Percentiles rank a stretch among this genome's conserved stretches.
Conservation (phyloP, 495 filamentous ascomycete species). For the Immersiella caudata region DNA sequence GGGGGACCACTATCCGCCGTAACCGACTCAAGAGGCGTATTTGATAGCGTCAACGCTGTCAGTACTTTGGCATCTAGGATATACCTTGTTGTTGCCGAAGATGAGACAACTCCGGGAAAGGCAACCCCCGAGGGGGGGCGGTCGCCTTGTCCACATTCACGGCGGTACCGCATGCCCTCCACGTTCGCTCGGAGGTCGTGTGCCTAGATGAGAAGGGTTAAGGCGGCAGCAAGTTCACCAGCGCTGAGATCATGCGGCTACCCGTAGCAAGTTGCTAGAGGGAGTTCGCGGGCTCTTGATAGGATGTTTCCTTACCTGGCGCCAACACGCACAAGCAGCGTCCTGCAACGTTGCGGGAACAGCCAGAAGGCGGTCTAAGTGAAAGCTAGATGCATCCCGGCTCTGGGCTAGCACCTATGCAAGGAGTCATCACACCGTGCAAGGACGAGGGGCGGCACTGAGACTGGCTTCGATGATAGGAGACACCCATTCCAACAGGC, state of each 20-base stretch:
- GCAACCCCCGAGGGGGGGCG: conserved; percentile 18
- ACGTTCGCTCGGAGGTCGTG: not conserved
- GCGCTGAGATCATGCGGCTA: conserved; percentile 26
- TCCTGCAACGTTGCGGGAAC: not conserved
- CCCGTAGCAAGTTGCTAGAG: conserved; percentile 19
- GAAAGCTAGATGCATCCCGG: not conserved
- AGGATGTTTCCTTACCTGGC: conserved; percentile 17
- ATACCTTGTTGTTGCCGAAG: conserved; percentile 15
- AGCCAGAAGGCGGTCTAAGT: not conserved
- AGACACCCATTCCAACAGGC: not conserved
- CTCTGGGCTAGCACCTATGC: not conserved
- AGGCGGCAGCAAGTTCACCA: conserved; percentile 18
- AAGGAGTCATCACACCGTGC: not conserved
- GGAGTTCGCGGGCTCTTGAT: conserved; percentile 10
- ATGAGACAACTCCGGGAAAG: conserved; percentile 1
- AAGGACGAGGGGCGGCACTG: not conserved
- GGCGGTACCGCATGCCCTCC: conserved; percentile 1
- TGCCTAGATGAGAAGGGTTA: conserved; percentile 2
- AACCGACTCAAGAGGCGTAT: conserved; percentile 23
- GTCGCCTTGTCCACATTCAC: conserved; percentile 25
- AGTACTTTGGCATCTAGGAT: conserved; percentile 20
- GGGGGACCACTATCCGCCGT: conserved; percentile 22
- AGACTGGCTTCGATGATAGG: not conserved
- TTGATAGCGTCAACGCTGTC: conserved; percentile 6
- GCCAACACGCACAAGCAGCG: not conserved